phyloP scores from a whole-genome alignment of 2,329 filamentous ascomycete genomes.

The Helotiales sp. region DNA sequence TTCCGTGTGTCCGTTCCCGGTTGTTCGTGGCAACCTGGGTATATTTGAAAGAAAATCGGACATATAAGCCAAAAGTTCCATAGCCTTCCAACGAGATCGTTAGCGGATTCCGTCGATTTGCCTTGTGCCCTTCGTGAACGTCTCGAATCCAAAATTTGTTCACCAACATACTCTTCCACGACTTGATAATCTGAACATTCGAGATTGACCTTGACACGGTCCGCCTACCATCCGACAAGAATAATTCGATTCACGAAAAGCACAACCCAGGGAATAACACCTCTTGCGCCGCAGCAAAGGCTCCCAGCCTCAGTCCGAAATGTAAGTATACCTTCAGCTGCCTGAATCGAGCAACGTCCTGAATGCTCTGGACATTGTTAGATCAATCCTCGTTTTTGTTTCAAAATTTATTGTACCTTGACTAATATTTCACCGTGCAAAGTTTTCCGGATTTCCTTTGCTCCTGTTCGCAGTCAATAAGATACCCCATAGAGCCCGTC shows the following conservation, averaged over 20 bases:
- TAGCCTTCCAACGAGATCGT: too few relatives aligned
- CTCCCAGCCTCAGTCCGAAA: constrained; percentile 19
- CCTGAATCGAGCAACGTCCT: not conserved
- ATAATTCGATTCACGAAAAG: not conserved
- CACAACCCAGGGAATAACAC: not conserved
- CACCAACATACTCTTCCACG: too few relatives aligned
- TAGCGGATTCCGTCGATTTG: too few relatives aligned
- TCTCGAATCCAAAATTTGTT: too few relatives aligned
- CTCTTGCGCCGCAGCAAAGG: constrained; percentile 11
- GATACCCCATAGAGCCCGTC: not conserved
- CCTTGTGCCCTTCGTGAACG: too few relatives aligned
- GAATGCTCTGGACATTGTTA: not conserved
- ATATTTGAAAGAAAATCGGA: too few relatives aligned
- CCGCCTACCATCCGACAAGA: not conserved
- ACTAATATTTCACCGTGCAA: not conserved
- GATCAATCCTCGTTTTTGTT: not conserved
- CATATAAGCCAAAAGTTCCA: too few relatives aligned
- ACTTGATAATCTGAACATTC: not conserved
- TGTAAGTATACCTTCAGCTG: constrained; percentile 12
- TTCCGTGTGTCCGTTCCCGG: not conserved
- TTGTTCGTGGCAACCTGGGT: too few relatives aligned
- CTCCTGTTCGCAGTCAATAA: not conserved
- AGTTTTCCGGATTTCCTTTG: not conserved
- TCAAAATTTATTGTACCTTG: not conserved
- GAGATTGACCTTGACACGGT: not conserved